These are phyloP conservation scores for Anacardium occidentale DNA, from an alignment of 345 rosid genomes.

Conservation along the genomic window DNA sequence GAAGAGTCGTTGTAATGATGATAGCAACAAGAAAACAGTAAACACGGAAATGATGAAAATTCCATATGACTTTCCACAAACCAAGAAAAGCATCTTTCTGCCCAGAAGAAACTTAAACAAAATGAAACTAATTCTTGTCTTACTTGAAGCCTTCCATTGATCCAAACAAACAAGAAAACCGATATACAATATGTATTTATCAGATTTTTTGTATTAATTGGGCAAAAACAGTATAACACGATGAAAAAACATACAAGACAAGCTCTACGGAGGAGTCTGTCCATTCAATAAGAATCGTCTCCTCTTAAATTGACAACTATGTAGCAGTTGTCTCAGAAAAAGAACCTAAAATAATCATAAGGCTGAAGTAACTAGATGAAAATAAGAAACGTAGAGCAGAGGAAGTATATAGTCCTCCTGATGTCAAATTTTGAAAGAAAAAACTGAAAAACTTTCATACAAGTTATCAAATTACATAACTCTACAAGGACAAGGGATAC, in stretches of 20 bases:
- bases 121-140: background rate
- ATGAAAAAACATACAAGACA: background rate
- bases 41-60: background rate
- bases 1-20: slow-evolving; percentile 10
- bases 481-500: background rate
- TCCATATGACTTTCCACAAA: background rate
- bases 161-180: background rate
- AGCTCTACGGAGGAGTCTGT: background rate
- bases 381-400: background rate
- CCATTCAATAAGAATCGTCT: background rate
- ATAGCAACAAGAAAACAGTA: background rate
- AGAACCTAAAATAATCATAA: background rate
- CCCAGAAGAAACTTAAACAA: background rate
- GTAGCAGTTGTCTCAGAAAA: background rate
- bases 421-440: background rate
- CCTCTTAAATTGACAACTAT: too few species aligned
- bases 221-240: background rate
- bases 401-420: background rate
- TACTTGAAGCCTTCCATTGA: background rate
- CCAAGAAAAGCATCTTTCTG: slow-evolving; percentile 10
- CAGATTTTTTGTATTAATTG: background rate
- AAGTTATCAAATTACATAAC: background rate
- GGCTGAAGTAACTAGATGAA: background rate
- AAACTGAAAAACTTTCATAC: background rate
- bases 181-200: background rate